A percentile compares a stretch with the other conserved stretches of the same genome.
phyloP scores from a whole-genome alignment of 169 alveolate species.

The Eimeria tenella region DNA sequence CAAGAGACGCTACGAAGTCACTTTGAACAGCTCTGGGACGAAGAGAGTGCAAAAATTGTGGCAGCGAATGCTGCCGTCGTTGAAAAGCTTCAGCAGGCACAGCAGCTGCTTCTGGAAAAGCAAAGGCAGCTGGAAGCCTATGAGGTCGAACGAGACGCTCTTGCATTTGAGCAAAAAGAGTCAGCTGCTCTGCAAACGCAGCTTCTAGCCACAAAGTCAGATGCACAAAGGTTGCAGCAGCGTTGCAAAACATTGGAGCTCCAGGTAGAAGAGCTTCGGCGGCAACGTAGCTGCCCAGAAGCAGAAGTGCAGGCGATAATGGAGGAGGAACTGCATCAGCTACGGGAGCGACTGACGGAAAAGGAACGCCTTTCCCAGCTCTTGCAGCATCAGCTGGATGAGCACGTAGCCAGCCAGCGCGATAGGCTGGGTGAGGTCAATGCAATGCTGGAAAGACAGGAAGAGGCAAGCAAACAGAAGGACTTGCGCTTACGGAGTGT shows the following conservation, averaged over 20 bases:
- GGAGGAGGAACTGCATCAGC: slow-evolving; percentile 35
- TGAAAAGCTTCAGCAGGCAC: slow-evolving; percentile 43
- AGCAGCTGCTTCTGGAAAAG: slow-evolving; percentile 45
- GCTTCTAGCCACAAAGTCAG: slow-evolving; percentile 14
- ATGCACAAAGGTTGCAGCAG: slow-evolving; percentile 16
- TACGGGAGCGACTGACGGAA: slow-evolving; percentile 26
- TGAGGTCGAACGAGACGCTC: slow-evolving; percentile 31
- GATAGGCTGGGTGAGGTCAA: slow-evolving; percentile 70
- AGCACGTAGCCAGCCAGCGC: slow-evolving; percentile 47
- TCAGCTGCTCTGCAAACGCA: background rate
- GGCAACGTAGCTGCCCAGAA: slow-evolving; percentile 49
- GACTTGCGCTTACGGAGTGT: slow-evolving; percentile 67
- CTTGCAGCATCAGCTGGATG: slow-evolving; percentile 67
- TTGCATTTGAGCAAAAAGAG: slow-evolving; percentile 33
- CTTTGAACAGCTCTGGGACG: slow-evolving; percentile 76
- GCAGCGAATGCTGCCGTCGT: slow-evolving; percentile 71
- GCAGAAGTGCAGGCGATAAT: slow-evolving; percentile 50
- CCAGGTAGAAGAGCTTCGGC: slow-evolving; percentile 17
- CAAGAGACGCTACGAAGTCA: slow-evolving; percentile 58
- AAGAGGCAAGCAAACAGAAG: slow-evolving; percentile 69
- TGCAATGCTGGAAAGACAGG: slow-evolving; percentile 65
- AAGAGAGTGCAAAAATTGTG: slow-evolving; percentile 71
- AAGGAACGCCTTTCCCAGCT: slow-evolving; percentile 35
- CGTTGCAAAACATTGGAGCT: slow-evolving; percentile 22
- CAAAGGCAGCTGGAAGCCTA: slow-evolving; percentile 47